These are phyloP conservation scores for Blastomyces emzantsi DNA, from an alignment of 2,329 filamentous ascomycete genomes.

Conservation along the genomic window DNA sequence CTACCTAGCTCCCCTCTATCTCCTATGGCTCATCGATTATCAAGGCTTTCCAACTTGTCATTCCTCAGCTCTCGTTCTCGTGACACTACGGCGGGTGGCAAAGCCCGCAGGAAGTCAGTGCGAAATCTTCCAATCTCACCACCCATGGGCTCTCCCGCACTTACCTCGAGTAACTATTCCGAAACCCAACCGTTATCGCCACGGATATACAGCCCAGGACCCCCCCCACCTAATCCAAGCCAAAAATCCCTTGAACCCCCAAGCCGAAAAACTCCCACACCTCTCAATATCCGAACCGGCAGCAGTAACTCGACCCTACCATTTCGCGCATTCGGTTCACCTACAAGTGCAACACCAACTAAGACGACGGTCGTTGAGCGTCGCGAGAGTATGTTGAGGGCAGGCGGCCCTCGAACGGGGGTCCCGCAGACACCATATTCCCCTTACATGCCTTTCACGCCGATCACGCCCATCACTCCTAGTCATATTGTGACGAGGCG, in stretches of 20 bases:
- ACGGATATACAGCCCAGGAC: conserved; percentile 46
- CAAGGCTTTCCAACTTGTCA: conserved; percentile 33
- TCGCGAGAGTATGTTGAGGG: conserved; percentile 26
- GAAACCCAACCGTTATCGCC: conserved; percentile 50
- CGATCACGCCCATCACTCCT: conserved; percentile 42
- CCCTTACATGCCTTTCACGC: conserved; percentile 44
- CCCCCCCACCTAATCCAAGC: conserved; percentile 45
- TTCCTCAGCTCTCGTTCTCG: conserved; percentile 34
- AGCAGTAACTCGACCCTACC: conserved; percentile 32
- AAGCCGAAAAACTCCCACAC: conserved; percentile 23
- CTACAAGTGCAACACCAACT: conserved; percentile 38
- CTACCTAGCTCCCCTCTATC: conserved; percentile 28
- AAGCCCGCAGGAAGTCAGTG: conserved; percentile 39
- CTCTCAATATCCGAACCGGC: conserved; percentile 25
- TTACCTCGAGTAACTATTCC: conserved; percentile 36
- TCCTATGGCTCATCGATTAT: conserved; percentile 29
- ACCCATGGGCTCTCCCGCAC: conserved; percentile 42
- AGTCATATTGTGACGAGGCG: conserved; percentile 38
- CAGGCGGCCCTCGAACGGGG: conserved; percentile 37
- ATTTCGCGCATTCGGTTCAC: conserved; percentile 36
- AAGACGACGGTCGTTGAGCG: conserved; percentile 43
- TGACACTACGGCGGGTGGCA: conserved; percentile 34
- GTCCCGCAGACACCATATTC: conserved; percentile 41
- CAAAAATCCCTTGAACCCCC: conserved; percentile 24
- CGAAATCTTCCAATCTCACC: conserved; percentile 51